These are phyloP conservation scores for Capsicum rhomboideum DNA, from an alignment of 257 asterid species.

Conservation along the genomic window DNA sequence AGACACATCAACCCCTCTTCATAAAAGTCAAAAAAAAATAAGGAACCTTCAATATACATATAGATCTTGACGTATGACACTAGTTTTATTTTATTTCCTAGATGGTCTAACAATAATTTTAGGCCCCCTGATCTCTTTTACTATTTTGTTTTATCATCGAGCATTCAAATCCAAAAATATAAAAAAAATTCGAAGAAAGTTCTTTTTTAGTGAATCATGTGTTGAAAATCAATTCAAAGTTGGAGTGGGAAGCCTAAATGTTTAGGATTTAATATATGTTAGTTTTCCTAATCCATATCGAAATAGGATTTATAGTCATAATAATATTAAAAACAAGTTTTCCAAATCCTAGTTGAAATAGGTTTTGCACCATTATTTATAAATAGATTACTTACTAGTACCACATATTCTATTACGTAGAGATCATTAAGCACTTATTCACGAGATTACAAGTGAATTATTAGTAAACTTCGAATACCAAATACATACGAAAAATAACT, in stretches of 20 bases:
- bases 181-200: no score
- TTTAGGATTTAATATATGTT: neutral
- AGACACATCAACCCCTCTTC: neutral
- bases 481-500: neutral
- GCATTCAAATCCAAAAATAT: no score
- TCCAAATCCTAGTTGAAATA: neutral
- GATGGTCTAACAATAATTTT: no score
- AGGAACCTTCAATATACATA: neutral
- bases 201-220: no score
- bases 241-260: neutral
- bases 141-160: no score
- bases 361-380: neutral
- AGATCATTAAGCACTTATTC: no score
- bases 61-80: neutral
- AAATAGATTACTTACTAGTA: neutral
- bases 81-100: neutral
- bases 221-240: no score
- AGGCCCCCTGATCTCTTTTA: no score
- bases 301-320: neutral
- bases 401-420: no score
- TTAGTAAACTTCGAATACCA: rapidly evolving
- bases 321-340: neutral
- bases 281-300: neutral
- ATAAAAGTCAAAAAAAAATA: neutral
- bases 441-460: neutral